These are phyloP conservation scores for Pichia sp. DNA, from an alignment of 1,139 yeast species.

Conservation along the genomic window DNA sequence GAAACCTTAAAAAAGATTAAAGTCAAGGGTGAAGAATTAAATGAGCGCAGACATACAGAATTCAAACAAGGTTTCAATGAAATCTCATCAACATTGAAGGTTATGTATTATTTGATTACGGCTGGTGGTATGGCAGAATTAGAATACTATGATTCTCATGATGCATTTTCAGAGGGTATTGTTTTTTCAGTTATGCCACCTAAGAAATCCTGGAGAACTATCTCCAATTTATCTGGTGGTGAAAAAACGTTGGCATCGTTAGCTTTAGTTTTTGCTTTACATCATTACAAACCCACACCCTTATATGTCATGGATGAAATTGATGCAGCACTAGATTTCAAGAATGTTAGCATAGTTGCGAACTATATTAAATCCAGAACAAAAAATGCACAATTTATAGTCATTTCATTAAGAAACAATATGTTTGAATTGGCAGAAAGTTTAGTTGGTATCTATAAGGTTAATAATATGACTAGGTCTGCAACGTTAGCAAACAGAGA, in stretches of 20 bases:
- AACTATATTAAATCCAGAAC: constrained; percentile 94
- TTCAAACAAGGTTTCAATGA: constrained; percentile 89
- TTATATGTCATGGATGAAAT: constrained; percentile 98
- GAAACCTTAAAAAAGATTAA: constrained; percentile 55
- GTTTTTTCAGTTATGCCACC: constrained; percentile 99
- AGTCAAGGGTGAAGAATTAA: constrained; percentile 59
- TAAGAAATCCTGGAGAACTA: constrained; percentile 94
- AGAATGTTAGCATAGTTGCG: constrained; percentile 96
- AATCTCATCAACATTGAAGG: constrained; percentile 84
- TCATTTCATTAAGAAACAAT: constrained; percentile 88
- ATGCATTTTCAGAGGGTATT: constrained; percentile 98
- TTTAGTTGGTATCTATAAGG: constrained; percentile 92
- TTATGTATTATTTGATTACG: constrained; percentile 97
- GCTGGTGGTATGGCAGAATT: constrained; percentile 99
- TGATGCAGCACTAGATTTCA: constrained; percentile 96
- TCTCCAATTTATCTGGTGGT: constrained; percentile 93
- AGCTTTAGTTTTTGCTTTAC: constrained; percentile 94
- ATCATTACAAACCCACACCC: constrained; percentile 95
- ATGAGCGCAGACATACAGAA: constrained; percentile 72
- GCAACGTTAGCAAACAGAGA: constrained; percentile 69
- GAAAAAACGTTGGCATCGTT: constrained; percentile 93
- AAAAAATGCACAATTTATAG: constrained; percentile 93
- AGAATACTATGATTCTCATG: constrained; percentile 90
- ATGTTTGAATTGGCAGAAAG: constrained; percentile 97
- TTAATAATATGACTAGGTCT: constrained; percentile 82